Base-by-base conservation (phyloP, 164 flowering plant species). In the Kingdonia uniflora region DNA sequence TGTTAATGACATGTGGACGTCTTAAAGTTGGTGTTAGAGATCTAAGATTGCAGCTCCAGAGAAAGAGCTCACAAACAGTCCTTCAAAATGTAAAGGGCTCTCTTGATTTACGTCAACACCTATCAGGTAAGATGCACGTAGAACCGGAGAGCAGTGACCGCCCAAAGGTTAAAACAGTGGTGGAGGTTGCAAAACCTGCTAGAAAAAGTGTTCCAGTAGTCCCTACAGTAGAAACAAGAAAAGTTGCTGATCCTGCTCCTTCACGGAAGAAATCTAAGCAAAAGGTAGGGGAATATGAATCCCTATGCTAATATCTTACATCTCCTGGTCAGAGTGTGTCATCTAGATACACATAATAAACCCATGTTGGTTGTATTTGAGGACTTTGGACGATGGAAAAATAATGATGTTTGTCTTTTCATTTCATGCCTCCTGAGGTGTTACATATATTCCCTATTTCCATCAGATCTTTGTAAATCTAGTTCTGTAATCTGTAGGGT, bases 21-120 rank as follows among this genome's bases (percentile, higher is more conserved):
- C 79, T 62, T 57, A 79, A 66, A 45, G 68, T 77, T 61, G 95
- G 77, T 69, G 67, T 66, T 19, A 71, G 59, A 49, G 99, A 92
- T 72, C 95, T 92, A 58, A 82, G 99, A 19, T 61, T 80, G 61
- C 88, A 88, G 77, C 86, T 92, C 51, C 99, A 82, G 60, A 84
- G 62, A 69, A 88, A 73, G 76, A 72, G 66, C 42, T 59, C 59
- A 20, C 76, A 65, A 49, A 78, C 72, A 44, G 68, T 59, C 24
- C n/a, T 70, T 56, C 81, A 66, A 57, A 70, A 63, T 69, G 78
- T 69, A 57, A 77, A 63, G 61, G 71, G 70, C 22, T 53, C 79
- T 57, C 29, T 46, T 61, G 96, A 92, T 76, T 65, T 92, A 43
- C 96, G 99, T 57, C 95, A 88, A 69, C 84, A 70, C 74, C 68